These are phyloP conservation scores for Malassezia yamatoensis DNA, from an alignment of 1,284 basidiomycete genomes.

Conservation along the genomic window DNA sequence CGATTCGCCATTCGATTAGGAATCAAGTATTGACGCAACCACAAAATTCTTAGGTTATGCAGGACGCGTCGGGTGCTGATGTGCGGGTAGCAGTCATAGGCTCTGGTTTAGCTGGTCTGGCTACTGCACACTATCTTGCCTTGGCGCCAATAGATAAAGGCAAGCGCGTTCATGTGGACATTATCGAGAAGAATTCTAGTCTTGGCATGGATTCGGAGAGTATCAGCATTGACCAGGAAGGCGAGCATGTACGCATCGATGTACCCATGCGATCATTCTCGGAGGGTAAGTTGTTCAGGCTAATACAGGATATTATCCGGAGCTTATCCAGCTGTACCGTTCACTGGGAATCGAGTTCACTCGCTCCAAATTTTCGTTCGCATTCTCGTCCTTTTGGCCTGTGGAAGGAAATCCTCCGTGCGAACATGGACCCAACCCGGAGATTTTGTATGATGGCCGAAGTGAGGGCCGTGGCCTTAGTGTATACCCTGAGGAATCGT, in stretches of 20 bases:
- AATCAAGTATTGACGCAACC: no score
- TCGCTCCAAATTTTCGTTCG: slow-evolving; percentile 35
- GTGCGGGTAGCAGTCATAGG: slow-evolving; percentile 65
- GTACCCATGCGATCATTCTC: slow-evolving; percentile 46
- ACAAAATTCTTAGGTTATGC: no score
- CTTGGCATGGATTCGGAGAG: slow-evolving; percentile 43
- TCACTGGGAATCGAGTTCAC: slow-evolving; percentile 23
- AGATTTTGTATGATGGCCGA: slow-evolving; percentile 6
- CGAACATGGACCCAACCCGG: not conserved
- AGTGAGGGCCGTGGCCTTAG: not conserved
- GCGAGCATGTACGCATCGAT: slow-evolving; percentile 25
- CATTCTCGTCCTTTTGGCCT: slow-evolving; percentile 18
- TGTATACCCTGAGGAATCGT: slow-evolving; percentile 1
- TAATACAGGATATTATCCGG: slow-evolving; percentile 33
- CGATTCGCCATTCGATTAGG: no score
- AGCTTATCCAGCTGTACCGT: slow-evolving; percentile 32
- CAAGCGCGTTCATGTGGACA: slow-evolving; percentile 23
- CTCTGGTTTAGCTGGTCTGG: slow-evolving; percentile 72
- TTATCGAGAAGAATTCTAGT: slow-evolving; percentile 33
- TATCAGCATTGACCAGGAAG: slow-evolving; percentile 22
- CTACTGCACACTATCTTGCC: slow-evolving; percentile 72
- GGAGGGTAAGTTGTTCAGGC: slow-evolving; percentile 1
- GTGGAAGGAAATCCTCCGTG: not conserved
- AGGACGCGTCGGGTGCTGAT: not conserved
- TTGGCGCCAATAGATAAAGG: not conserved